These are phyloP conservation scores for Brettanomyces nanus DNA, from an alignment of 805 yeast genomes.

Conservation along the genomic window DNA sequence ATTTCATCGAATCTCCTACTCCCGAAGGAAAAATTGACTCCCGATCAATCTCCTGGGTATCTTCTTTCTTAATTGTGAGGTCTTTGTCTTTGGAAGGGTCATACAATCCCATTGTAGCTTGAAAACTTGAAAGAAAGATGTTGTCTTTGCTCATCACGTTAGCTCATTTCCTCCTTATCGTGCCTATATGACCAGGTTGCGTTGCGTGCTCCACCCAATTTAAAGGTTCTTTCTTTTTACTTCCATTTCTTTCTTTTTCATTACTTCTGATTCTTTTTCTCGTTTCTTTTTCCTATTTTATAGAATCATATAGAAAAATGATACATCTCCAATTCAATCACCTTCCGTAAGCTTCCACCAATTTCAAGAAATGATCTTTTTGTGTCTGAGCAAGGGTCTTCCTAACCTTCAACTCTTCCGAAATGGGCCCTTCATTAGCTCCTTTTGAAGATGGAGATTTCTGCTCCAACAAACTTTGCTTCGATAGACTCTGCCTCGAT, in stretches of 20 bases:
- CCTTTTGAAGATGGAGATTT: too few relatives aligned
- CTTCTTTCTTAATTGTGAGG: background rate
- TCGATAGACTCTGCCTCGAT: slow-evolving; percentile 32
- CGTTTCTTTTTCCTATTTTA: background rate
- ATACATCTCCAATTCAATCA: too few relatives aligned
- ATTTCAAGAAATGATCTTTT: slow-evolving; percentile 14
- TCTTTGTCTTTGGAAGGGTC: slow-evolving; percentile 7
- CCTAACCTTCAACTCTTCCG: slow-evolving; percentile 2
- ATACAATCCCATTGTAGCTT: slow-evolving; percentile 11
- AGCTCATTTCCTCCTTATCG: too few relatives aligned
- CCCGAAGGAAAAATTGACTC: slow-evolving; percentile 3
- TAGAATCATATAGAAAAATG: too few relatives aligned
- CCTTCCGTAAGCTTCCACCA: slow-evolving; percentile 15
- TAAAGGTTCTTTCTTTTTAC: too few relatives aligned
- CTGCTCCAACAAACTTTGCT: slow-evolving; percentile 20
- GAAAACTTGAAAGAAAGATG: too few relatives aligned
- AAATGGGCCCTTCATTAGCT: too few relatives aligned
- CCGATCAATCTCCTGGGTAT: slow-evolving; percentile 4
- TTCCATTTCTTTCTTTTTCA: background rate
- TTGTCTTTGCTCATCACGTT: too few relatives aligned
- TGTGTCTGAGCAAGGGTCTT: slow-evolving; percentile 12
- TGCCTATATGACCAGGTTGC: too few relatives aligned
- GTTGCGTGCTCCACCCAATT: too few relatives aligned
- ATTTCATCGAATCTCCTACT: slow-evolving; percentile 3
- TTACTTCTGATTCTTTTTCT: background rate